Evolutionary conservation across 2,329 filamentous ascomycete genomes (phyloP).

Genomic region (Emmonsia crescens): DNA sequence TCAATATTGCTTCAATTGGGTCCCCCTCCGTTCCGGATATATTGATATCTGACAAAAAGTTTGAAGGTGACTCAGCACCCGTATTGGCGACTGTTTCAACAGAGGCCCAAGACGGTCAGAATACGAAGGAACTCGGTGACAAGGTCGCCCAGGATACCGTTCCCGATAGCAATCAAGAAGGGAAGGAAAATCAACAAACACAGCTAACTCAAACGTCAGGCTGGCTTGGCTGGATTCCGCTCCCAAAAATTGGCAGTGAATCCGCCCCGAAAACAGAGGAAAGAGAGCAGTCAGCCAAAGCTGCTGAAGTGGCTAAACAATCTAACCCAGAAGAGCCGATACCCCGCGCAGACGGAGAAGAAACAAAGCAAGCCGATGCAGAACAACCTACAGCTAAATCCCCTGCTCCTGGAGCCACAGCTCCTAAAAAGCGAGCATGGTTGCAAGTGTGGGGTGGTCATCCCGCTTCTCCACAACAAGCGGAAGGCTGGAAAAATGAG

Average conservation of each 20-base stretch:
- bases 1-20: conserved; percentile 36
- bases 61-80: conserved; percentile 9
- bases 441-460: conserved; percentile 35
- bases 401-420: neutral
- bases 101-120: neutral
- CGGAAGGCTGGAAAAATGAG: conserved; percentile 16
- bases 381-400: neutral
- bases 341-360: neutral
- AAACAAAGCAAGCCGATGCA: conserved; percentile 1
- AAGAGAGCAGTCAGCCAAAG: conserved; percentile 3
- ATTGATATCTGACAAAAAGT: conserved; percentile 9
- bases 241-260: conserved; percentile 9
- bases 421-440: conserved; percentile 32
- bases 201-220: conserved; percentile 4
- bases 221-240: conserved; percentile 14
- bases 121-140: neutral
- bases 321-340: neutral
- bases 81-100: neutral
- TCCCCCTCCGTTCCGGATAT: conserved; percentile 23
- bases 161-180: conserved; percentile 5
- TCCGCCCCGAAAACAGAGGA: conserved; percentile 10
- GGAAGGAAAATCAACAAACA: conserved; percentile 16
- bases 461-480: conserved; percentile 16
- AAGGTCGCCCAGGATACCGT: neutral
- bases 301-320: neutral